Evolutionary conservation across 192 early-diverging fungal species (phyloP).

Genomic region (Linnemannia elongata): DNA sequence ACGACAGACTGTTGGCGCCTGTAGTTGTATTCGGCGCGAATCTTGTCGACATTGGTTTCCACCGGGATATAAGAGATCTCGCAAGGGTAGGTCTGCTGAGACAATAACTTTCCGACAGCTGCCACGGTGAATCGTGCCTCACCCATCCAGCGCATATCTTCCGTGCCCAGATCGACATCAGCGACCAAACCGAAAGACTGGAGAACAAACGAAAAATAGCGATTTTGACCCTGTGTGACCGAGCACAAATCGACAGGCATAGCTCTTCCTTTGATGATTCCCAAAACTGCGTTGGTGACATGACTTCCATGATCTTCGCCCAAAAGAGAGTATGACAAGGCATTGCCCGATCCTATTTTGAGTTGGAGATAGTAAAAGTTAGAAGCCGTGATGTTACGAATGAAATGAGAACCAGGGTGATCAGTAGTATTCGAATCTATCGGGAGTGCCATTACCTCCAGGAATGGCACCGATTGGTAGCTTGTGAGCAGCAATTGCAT

Average conservation of each 20-base stretch:
- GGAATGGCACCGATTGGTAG: conserved; percentile 77
- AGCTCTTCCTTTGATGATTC: conserved; percentile 55
- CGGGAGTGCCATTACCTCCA: conserved; percentile 50
- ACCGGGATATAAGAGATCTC: conserved; percentile 60
- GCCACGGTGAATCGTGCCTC: conserved; percentile 61
- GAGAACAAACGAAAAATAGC: conserved; percentile 68
- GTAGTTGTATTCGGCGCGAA: conserved; percentile 52
- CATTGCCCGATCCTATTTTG: conserved; percentile 64
- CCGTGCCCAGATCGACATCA: conserved; percentile 69
- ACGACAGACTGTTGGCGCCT: conserved; percentile 24
- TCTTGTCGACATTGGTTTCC: conserved; percentile 56
- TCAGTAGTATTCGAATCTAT: too few relatives aligned
- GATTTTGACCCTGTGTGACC: conserved; percentile 58
- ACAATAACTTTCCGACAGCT: conserved; percentile 59
- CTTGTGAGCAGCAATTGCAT: conserved; percentile 68
- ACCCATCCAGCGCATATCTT: conserved; percentile 71
- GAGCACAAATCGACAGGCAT: conserved; percentile 73
- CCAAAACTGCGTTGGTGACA: conserved; percentile 25
- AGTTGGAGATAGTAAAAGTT: not conserved
- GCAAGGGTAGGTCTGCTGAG: conserved; percentile 52
- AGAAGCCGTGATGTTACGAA: not conserved
- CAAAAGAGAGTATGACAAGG: conserved; percentile 60
- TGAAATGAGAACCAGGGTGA: not conserved
- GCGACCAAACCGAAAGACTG: conserved; percentile 70
- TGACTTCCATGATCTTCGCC: conserved; percentile 62